Conservation (phyloP, 2,329 filamentous ascomycete genomes). For the Domatiomyces catenatus region DNA sequence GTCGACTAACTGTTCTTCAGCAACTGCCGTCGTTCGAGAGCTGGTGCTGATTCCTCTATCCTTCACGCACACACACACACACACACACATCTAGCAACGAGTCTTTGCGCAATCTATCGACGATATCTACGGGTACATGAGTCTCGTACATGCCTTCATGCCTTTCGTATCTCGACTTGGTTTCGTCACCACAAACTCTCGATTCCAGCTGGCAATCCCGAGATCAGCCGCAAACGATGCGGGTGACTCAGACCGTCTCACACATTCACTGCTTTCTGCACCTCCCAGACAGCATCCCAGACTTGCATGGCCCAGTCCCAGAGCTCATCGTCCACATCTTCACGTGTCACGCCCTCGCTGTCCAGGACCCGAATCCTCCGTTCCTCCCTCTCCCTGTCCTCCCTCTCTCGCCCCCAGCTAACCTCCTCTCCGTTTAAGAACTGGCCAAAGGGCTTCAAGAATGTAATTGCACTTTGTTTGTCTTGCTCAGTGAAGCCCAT, state of each 20-base stretch:
- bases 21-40: too few relatives aligned
- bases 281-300: conserved; percentile 12
- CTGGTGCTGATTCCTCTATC: too few relatives aligned
- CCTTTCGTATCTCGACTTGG: too few relatives aligned
- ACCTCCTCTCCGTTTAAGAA: conserved; percentile 12
- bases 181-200: neutral
- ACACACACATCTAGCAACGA: neutral
- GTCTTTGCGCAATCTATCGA: neutral
- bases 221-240: neutral
- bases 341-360: conserved; percentile 8
- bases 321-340: conserved; percentile 12
- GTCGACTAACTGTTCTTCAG: too few relatives aligned
- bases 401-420: conserved; percentile 2
- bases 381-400: neutral
- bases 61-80: too few relatives aligned
- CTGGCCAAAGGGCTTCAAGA: conserved; percentile 14
- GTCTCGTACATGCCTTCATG: too few relatives aligned
- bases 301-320: conserved; percentile 14
- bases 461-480: conserved; percentile 6
- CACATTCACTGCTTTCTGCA: conserved; percentile 8
- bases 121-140: neutral
- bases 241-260: neutral
- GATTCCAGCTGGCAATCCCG: neutral
- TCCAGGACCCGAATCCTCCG: conserved; percentile 9
- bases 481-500: conserved; percentile 12